A percentile compares a stretch with the other conserved stretches of the same genome.
Conservation (phyloP, 352 stramenopile species). For the Phytopythium montanum region DNA sequence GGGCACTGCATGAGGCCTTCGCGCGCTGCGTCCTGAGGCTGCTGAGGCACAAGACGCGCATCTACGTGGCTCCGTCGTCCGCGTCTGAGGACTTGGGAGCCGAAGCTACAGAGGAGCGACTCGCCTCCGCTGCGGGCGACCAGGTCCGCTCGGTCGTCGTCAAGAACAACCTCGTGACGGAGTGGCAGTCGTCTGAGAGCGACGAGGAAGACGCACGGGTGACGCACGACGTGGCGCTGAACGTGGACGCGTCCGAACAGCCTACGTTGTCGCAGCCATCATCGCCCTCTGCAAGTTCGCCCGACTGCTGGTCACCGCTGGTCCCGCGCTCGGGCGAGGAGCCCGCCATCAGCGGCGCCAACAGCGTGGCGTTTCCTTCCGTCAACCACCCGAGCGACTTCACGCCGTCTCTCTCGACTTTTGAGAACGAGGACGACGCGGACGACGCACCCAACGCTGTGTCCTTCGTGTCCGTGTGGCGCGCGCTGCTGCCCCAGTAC, state of each 20-base stretch:
- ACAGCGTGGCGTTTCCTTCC: constrained; percentile 3
- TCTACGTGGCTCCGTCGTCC: constrained; percentile 43
- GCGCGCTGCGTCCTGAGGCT: constrained; percentile 67
- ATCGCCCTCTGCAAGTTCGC: not conserved
- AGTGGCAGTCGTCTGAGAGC: constrained; percentile 38
- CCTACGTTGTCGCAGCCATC: not conserved
- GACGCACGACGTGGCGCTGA: not conserved
- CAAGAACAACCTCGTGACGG: constrained; percentile 39
- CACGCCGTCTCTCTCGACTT: not conserved
- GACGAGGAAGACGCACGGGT: not conserved
- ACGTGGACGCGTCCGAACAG: not conserved
- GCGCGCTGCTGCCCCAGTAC: constrained; percentile 19
- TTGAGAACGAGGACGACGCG: constrained; percentile 31
- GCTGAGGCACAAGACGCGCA: constrained; percentile 57
- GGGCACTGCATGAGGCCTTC: constrained; percentile 84
- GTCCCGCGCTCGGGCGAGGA: constrained; percentile 30
- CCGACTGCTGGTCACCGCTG: constrained; percentile 16
- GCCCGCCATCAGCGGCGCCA: not conserved
- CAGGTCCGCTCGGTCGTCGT: constrained; percentile 14
- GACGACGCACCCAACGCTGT: constrained; percentile 24
- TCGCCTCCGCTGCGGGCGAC: not conserved
- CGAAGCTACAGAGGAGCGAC: not conserved
- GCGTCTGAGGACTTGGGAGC: not conserved
- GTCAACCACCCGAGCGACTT: constrained; percentile 7
- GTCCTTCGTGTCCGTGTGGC: constrained; percentile 33